Base-by-base conservation (phyloP, 257 asterid genomes). In the Solanum tacnaense region DNA sequence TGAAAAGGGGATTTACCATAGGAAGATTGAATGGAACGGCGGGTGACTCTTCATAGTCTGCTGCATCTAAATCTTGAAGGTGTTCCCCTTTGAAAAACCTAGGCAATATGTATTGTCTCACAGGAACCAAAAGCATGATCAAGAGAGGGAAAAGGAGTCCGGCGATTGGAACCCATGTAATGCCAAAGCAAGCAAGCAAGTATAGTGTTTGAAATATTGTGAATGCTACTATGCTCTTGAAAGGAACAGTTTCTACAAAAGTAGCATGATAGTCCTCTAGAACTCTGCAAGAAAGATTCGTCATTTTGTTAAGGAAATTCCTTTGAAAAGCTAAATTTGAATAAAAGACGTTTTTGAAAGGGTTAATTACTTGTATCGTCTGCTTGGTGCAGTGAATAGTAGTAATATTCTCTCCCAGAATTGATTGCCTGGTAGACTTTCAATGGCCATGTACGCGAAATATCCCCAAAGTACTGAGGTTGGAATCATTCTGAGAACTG, bases 401-500 rank as follows among this genome's bases (percentile, higher is more conserved):
- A 93, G 91, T 38, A 96, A 87, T 84, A 95, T 94, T 79, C 99
- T 90, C 79, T 96, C 99, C 99, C 99, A 96, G 87, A 96, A 95
- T 89, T 96, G 99, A 91, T 95, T 95, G 0, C 98, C 99, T 1
- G 99, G 98, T 78, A 95, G 90, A 87, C 99, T 96, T 76, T 96
- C 99, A 35, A 96, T 95, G 86, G 99, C 99, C 99, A 96, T 96
- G 89, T 92, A 96, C 44, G 99, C 98, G 60, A 96, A 96, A 89
- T 96, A 96, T 5, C 99, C 99, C 99, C 99, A 96, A 4, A 96
- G 96, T 13, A 96, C 98, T 4, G 99, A 96, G 74, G 98, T 96
- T 16, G 99, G 99, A 35, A 96, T 96, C 98, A 93, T 96, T 90
- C 98, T 92, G 89, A 96, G 91, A 2, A 93, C 93, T 0, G 99